These are phyloP conservation scores for Hamamelis virginiana DNA, from an alignment of 164 flowering plant genomes.

Conservation along the genomic window DNA sequence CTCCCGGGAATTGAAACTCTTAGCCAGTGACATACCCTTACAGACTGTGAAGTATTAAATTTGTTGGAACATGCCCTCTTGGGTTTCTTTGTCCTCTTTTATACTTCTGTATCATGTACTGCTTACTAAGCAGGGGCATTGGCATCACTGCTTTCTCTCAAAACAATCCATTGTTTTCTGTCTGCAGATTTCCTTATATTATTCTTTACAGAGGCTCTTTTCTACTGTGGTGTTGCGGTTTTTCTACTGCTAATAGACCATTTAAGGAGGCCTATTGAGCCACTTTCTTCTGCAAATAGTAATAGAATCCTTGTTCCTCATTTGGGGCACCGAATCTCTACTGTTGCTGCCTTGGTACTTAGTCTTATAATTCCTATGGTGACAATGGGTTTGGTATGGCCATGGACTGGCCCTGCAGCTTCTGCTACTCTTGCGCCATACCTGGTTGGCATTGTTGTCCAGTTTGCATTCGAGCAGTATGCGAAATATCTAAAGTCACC, in stretches of 20 bases:
- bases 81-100: too few species aligned
- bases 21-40: too few species aligned
- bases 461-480: constrained; percentile 91
- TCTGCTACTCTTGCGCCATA: constrained; percentile 98
- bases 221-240: constrained; percentile 86
- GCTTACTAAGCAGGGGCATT: too few species aligned
- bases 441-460: constrained; percentile 91
- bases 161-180: constrained; percentile 1
- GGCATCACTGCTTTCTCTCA: too few species aligned
- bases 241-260: constrained; percentile 67
- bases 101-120: too few species aligned
- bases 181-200: constrained; percentile 92
- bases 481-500: constrained; percentile 70
- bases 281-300: constrained; percentile 24
- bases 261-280: constrained; percentile 39
- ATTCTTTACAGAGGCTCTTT: constrained; percentile 95
- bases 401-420: constrained; percentile 99
- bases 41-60: too few species aligned
- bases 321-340: constrained; percentile 62
- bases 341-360: constrained; percentile 71
- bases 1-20: too few species aligned
- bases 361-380: constrained; percentile 86
- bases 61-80: too few species aligned
- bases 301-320: constrained; percentile 25
- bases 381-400: constrained; percentile 99